Evolutionary conservation across 192 early-diverging fungal genomes (phyloP), one percentile per base, ranked within the genome.

Genomic region (Gryganskiella cystojenkinii): DNA sequence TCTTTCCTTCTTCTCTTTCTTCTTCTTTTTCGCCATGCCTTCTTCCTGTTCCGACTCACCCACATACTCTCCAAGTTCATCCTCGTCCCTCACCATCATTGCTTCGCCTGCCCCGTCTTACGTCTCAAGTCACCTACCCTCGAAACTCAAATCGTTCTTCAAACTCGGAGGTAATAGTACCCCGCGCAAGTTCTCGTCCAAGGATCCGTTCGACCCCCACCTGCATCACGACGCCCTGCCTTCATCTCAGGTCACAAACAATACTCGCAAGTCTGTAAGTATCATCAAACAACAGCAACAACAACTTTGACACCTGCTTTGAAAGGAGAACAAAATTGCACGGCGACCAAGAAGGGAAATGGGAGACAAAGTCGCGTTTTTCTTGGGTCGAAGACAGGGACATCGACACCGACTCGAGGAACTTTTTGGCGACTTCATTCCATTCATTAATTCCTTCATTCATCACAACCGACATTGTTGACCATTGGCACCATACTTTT

Each of bases 121-220:
- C 34, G 67, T 67, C 28, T 72, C 70, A 3, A 24, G 72, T 1
- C 72, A 76, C 24, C 53, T 84, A 46, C 82, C 80, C 31, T 75
- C 80, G 20, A 84, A 84, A 62, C 57, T 84, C 51, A 84, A 72
- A 55, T 65, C 74, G 1, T 74, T 84, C 51, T 84, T 84, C 61
- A 66, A 68, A 56, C 37, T 82, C 35, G 81, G 69, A 13, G 59
- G 70, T 31, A 61, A 42, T 24, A 62, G 46, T 34, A 62, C 20
- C 11, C 10, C n/a, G 28, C 20, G 47, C 22, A 66, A 71, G 31
- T 56, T 56, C 31, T 33, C 53, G n/a, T 46, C 33, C 37, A 42
- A 11, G n/a, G 59, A 50, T 25, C 17, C 6, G 28, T 50, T 60
- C 52, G 34, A 61, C 27, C 45, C 44, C 28, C 42, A 46, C 20